Evolutionary conservation across 257 asterid species (phyloP).

Genomic region (Petrea volubilis): DNA sequence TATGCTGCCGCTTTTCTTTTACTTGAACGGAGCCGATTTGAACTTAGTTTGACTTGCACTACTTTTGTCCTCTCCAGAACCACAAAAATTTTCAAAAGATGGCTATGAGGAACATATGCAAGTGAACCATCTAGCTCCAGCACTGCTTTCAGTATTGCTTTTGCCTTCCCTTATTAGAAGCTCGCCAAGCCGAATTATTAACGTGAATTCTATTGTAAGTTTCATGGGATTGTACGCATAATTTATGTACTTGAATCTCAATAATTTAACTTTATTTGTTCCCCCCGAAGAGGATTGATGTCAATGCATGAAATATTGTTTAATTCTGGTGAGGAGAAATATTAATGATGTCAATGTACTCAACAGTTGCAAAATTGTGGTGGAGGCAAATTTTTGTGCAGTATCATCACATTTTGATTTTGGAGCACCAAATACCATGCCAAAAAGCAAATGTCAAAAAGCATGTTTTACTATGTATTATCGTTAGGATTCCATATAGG

Average conservation of each 20-base stretch:
- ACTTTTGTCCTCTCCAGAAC: constrained; percentile 52
- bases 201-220: constrained; percentile 89
- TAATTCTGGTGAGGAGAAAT: background rate
- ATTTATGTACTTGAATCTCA: background rate
- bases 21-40: constrained; percentile 13
- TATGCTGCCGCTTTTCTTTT: constrained; percentile 1
- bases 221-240: constrained; percentile 18
- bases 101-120: constrained; percentile 95
- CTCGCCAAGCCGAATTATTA: constrained; percentile 91
- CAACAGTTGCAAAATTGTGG: background rate
- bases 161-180: constrained; percentile 93
- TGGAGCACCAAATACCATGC: constrained; percentile 10
- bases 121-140: constrained; percentile 98
- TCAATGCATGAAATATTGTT: background rate
- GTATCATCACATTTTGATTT: background rate
- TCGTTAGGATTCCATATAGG: background rate
- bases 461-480: background rate
- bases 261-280: constrained; percentile 5
- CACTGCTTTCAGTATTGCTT: constrained; percentile 83
- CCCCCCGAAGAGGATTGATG: background rate
- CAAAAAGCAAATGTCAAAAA: background rate
- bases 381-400: background rate
- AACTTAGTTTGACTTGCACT: constrained; percentile 19
- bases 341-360: background rate
- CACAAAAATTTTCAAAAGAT: constrained; percentile 80